Base-by-base conservation (phyloP, 2,329 filamentous ascomycete species). In the Penicillium rolfsii region DNA sequence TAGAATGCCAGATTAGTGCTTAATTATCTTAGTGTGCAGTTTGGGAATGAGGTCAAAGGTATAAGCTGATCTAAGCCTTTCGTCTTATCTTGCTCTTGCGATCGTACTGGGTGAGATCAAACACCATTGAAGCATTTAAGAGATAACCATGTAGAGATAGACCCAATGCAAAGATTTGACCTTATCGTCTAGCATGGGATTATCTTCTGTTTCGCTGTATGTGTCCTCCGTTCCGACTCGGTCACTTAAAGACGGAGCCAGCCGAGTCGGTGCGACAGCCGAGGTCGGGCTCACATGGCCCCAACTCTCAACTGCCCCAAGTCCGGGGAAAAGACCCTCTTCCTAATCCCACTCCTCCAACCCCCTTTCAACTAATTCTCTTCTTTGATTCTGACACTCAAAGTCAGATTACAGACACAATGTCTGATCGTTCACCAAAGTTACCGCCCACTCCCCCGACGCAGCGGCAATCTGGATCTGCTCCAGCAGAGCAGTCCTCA, bases 391-490 rank as follows among this genome's bases (percentile, higher is more conserved):
- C 24, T 50, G 36, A 28, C 28, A 2, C 14, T 19, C n/a, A 30
- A 33, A 30, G 12, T 14, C 12, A 35, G 53, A 14, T 43, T 5
- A 46, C 8, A 19, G 28, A 33, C 41, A 69, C 22, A 24, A 79
- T 79, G 77, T 65, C 75, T 33, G 73, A 74, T 59, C 62, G 69
- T 4, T 64, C 71, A 38, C 60, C 71, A n/a, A 79, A 76, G 58
- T 49, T 62, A 6, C 57, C 71, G 12, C 73, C 75, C 11, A 79
- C 79, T 43, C 77, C 78, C 16, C 64, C 69, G 61, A 80, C 78
- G 78, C 78, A 80, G 63, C 71, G 67, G 48, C 58, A 60, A 57
- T 50, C 62, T 58, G 58, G 30, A 43, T 28, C 50, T 54, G 55
- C 57, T 41, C 55, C 60, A 9, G 19, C 76, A 73, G 62, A 84